phyloP scores from a whole-genome alignment of 768 basidiomycete genomes.

The Ephemerocybe angulata region DNA sequence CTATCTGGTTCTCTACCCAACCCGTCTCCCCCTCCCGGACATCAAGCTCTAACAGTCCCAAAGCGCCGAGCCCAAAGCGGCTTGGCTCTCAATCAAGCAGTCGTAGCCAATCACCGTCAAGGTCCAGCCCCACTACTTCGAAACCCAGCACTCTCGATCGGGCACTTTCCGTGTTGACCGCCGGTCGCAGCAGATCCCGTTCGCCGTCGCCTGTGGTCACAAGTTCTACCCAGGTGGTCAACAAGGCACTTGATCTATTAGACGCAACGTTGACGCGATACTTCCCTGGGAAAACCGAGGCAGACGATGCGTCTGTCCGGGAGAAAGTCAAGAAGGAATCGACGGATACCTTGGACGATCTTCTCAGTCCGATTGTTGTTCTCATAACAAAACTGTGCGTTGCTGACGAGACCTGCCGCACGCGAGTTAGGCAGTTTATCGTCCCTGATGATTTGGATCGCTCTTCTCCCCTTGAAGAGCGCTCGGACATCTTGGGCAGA shows the following conservation, averaged over 20 bases:
- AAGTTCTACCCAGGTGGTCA: constrained; percentile 46
- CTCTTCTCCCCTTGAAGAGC: constrained; percentile 65
- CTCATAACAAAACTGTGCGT: constrained; percentile 69
- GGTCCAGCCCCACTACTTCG: constrained; percentile 27
- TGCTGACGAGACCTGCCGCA: constrained; percentile 56
- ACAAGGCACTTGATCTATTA: constrained; percentile 65
- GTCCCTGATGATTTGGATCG: constrained; percentile 82
- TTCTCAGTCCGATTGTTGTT: constrained; percentile 70
- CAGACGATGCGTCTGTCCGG: constrained; percentile 62
- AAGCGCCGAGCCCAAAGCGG: constrained; percentile 29
- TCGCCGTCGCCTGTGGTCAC: constrained; percentile 40
- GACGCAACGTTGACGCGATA: constrained; percentile 57
- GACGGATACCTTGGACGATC: constrained; percentile 64
- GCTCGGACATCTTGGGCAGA: constrained; percentile 72
- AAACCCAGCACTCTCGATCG: constrained; percentile 53
- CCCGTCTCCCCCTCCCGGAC: constrained; percentile 25
- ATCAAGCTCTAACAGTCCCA: constrained; percentile 36
- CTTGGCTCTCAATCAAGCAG: constrained; percentile 30
- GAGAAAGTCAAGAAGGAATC: constrained; percentile 45
- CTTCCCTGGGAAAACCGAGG: constrained; percentile 60
- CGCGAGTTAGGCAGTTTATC: constrained; percentile 61
- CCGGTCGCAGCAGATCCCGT: constrained; percentile 46
- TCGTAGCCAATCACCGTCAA: constrained; percentile 38
- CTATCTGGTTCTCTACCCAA: constrained; percentile 55
- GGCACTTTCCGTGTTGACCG: constrained; percentile 52